Percentiles rank a stretch among this genome's conserved stretches.
Evolutionary conservation across 441 rosid species (phyloP).

Genomic region (Manihot esculenta): DNA sequence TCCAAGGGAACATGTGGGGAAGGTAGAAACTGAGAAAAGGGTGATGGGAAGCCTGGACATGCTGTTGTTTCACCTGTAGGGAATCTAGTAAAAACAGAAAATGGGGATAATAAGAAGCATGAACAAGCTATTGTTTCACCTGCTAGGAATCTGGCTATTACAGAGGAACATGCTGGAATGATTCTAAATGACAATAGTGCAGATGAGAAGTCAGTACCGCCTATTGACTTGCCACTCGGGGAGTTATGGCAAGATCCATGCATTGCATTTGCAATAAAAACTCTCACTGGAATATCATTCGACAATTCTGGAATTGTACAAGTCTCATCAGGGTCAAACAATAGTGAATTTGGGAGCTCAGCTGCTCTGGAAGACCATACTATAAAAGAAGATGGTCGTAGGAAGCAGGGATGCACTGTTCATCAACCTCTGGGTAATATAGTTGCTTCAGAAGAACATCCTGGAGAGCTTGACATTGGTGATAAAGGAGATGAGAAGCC

Average conservation of each 20-base stretch:
- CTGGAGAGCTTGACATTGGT: slow-evolving; percentile 25
- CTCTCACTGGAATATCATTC: slow-evolving; percentile 68
- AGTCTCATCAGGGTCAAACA: slow-evolving; percentile 41
- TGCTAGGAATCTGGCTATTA: slow-evolving; percentile 11
- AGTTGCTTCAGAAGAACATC: slow-evolving; percentile 21
- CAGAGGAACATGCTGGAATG: slow-evolving; percentile 17
- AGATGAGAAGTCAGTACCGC: slow-evolving; percentile 30
- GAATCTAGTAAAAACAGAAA: slow-evolving; percentile 7
- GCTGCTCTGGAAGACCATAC: slow-evolving; percentile 24
- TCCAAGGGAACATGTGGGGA: slow-evolving; percentile 20
- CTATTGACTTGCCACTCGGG: slow-evolving; percentile 54
- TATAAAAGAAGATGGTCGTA: slow-evolving; percentile 16
- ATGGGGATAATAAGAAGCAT: slow-evolving; percentile 1
- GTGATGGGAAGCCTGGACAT: background rate
- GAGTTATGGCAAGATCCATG: slow-evolving; percentile 90
- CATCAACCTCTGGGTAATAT: slow-evolving; percentile 17
- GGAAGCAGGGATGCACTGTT: slow-evolving; percentile 15
- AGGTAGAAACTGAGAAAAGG: slow-evolving; percentile 14
- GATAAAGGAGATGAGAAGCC: slow-evolving; percentile 27
- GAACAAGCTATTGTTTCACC: slow-evolving; percentile 6
- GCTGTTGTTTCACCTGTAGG: slow-evolving; percentile 3
- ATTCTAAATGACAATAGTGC: slow-evolving; percentile 19
- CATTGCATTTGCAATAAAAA: slow-evolving; percentile 97
- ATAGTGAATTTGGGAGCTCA: slow-evolving; percentile 21
- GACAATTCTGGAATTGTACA: slow-evolving; percentile 37